A percentile compares a stretch with the other conserved stretches of the same genome.
phyloP scores from a whole-genome alignment of 306 rosid genomes.

The Vigna nakashimae region DNA sequence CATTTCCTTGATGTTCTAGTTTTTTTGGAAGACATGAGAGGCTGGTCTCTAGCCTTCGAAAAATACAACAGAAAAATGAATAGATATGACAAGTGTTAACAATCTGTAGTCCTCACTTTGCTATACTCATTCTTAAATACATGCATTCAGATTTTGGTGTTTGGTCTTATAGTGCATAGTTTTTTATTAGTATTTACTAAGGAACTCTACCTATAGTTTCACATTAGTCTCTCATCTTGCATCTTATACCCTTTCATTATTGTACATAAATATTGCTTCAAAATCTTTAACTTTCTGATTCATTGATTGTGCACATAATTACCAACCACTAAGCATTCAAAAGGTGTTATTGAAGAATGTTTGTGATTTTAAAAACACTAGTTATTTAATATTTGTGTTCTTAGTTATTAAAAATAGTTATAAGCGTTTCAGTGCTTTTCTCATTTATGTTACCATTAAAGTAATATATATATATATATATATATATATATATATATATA shows the following conservation, averaged over 20 bases:
- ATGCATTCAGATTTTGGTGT: not conserved
- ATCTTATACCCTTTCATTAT: not conserved
- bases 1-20: slow-evolving; percentile 6
- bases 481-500: no score
- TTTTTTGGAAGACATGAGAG: slow-evolving; percentile 29
- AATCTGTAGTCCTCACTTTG: slow-evolving; percentile 20
- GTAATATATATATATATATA: no score
- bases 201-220: not conserved
- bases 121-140: slow-evolving; percentile 1
- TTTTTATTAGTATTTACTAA: not conserved
- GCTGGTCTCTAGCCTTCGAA: slow-evolving; percentile 28
- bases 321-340: no score
- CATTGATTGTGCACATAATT: not conserved
- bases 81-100: slow-evolving; percentile 20
- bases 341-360: no score
- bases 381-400: no score
- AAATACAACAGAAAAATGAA: slow-evolving; percentile 31
- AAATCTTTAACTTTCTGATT: not conserved
- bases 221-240: not conserved
- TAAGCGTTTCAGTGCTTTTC: no score
- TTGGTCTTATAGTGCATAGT: not conserved
- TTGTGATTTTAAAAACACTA: no score
- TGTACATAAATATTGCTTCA: not conserved
- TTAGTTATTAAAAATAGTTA: no score
- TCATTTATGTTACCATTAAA: no score